Evolutionary conservation across 140 eudicot genomes (phyloP).

Genomic region (Ambrosia hybrid): DNA sequence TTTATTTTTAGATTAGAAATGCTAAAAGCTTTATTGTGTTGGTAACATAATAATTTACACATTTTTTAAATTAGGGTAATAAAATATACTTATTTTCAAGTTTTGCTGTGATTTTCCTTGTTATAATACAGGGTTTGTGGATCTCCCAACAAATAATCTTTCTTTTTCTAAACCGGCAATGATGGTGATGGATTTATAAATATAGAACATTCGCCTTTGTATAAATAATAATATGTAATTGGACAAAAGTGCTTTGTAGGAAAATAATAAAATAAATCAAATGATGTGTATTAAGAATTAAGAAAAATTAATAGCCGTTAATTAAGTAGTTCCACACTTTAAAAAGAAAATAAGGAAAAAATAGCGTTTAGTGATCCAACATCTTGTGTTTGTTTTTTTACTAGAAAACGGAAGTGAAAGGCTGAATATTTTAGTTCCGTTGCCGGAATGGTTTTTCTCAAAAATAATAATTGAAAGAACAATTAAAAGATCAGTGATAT

Average conservation of each 20-base stretch:
- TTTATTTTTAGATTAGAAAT: too few species aligned
- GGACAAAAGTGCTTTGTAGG: slow-evolving; percentile 15
- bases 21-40: too few species aligned
- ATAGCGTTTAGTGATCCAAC: slow-evolving; percentile 5
- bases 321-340: background rate
- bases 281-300: slow-evolving; percentile 3
- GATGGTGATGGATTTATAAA: background rate
- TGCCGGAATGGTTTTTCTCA: too few species aligned
- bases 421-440: background rate
- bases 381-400: background rate
- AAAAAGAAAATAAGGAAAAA: background rate
- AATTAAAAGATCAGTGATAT: too few species aligned
- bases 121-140: background rate
- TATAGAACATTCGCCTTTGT: background rate
- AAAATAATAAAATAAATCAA: slow-evolving; percentile 7
- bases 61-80: too few species aligned
- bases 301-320: background rate
- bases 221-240: background rate
- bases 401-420: background rate
- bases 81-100: background rate
- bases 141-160: slow-evolving; percentile 2
- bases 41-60: background rate
- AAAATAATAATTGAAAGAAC: too few species aligned
- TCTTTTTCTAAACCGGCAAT: slow-evolving; percentile 1
- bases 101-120: background rate